Evolutionary conservation across 1,139 yeast genomes (phyloP).

Genomic region (Nakaseomyces sp.): DNA sequence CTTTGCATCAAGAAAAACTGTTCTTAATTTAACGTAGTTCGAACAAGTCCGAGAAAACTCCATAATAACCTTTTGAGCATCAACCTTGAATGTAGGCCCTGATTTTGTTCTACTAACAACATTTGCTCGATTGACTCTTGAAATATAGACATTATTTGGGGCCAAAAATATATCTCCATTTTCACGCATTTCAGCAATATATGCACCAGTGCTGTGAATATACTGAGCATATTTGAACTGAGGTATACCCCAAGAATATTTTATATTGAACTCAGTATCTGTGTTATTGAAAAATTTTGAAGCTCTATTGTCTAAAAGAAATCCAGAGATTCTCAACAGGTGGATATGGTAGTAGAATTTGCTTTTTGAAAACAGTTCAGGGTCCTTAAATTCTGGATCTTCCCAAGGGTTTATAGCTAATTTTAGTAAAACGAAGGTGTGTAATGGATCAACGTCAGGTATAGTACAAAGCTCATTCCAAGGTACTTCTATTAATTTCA

Average conservation of each 20-base stretch:
- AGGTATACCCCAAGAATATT: slow-evolving; percentile 90
- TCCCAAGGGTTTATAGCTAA: slow-evolving; percentile 61
- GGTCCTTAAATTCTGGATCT: slow-evolving; percentile 45
- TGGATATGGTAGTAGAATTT: slow-evolving; percentile 54
- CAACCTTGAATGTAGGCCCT: slow-evolving; percentile 34
- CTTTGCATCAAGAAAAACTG: slow-evolving; percentile 53
- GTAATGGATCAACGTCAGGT: slow-evolving; percentile 75
- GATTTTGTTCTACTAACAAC: slow-evolving; percentile 25
- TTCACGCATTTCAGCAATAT: slow-evolving; percentile 78
- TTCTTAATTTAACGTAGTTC: slow-evolving; percentile 39
- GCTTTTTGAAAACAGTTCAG: slow-evolving; percentile 36
- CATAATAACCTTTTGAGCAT: slow-evolving; percentile 66
- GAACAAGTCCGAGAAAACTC: slow-evolving; percentile 58
- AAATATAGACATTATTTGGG: slow-evolving; percentile 67
- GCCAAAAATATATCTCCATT: slow-evolving; percentile 76
- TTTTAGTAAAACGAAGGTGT: slow-evolving; percentile 65
- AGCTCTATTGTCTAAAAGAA: slow-evolving; percentile 74
- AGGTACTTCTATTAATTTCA: slow-evolving; percentile 84
- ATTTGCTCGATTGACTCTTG: slow-evolving; percentile 44
- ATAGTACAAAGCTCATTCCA: slow-evolving; percentile 78
- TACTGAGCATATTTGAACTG: slow-evolving; percentile 77
- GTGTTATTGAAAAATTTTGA: slow-evolving; percentile 51
- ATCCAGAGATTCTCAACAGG: slow-evolving; percentile 60
- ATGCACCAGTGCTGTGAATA: slow-evolving; percentile 81
- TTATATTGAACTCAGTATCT: slow-evolving; percentile 46